Conservation (phyloP, 192 early-diverging fungal species). For the Backusella psychrophila region DNA sequence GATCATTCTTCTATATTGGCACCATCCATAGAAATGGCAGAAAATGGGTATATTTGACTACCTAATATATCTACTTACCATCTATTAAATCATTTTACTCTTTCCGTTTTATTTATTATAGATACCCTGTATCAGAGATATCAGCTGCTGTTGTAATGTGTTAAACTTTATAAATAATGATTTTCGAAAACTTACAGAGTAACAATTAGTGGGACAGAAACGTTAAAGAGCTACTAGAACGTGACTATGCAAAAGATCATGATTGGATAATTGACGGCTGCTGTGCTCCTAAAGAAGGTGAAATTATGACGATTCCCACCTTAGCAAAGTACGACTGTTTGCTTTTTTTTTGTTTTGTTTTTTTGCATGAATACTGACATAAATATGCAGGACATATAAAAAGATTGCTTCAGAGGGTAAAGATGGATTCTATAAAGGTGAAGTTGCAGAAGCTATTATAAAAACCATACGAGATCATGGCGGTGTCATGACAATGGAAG, state of each 20-base stretch:
- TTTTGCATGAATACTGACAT: neutral
- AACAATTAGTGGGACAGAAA: conserved; percentile 32
- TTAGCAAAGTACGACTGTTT: conserved; percentile 42
- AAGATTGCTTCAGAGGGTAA: conserved; percentile 60
- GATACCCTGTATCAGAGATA: conserved; percentile 26
- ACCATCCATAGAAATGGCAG: conserved; percentile 68
- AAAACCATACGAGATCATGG: conserved; percentile 46
- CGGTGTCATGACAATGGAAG: conserved; percentile 64
- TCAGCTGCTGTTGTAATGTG: conserved; percentile 19
- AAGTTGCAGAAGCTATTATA: conserved; percentile 64
- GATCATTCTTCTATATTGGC: conserved; percentile 51
- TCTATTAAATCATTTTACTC: neutral
- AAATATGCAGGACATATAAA: conserved; percentile 46
- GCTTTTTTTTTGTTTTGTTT: neutral
- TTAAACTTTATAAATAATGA: neutral
- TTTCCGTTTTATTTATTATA: neutral
- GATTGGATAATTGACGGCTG: conserved; percentile 51
- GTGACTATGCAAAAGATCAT: conserved; percentile 34
- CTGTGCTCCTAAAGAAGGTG: conserved; percentile 54
- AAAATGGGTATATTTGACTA: conserved; percentile 52
- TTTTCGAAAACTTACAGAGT: neutral
- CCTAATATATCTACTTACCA: neutral
- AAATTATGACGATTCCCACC: conserved; percentile 57
- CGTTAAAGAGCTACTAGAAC: conserved; percentile 6
- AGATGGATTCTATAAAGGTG: conserved; percentile 67